These are phyloP conservation scores for Elongisporangium anandrum DNA, from an alignment of 352 stramenopile species.

Conservation along the genomic window DNA sequence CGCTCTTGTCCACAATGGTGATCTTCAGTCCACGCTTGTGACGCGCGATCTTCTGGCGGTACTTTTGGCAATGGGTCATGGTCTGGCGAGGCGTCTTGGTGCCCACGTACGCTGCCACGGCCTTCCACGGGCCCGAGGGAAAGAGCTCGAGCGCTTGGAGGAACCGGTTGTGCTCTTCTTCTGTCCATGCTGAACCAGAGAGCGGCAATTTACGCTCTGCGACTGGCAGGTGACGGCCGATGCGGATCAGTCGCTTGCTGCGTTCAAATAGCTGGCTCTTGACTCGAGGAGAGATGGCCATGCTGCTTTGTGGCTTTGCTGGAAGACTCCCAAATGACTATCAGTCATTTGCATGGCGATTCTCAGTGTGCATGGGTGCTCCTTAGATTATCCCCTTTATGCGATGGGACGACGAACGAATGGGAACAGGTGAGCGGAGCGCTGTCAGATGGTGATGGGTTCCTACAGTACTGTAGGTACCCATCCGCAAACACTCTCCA, in stretches of 20 bases:
- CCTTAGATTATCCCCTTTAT: too few species aligned
- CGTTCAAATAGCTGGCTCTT: too few species aligned
- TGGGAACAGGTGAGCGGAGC: too few species aligned
- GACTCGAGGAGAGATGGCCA: too few species aligned
- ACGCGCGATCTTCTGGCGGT: neutral
- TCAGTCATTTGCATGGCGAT: too few species aligned
- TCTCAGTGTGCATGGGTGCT: too few species aligned
- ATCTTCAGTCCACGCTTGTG: neutral
- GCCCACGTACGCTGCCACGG: constrained; percentile 5
- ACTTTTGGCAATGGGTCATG: neutral
- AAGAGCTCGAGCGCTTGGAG: constrained; percentile 6
- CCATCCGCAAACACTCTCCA: too few species aligned
- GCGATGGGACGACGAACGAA: too few species aligned
- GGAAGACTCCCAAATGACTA: too few species aligned
- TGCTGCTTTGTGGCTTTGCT: too few species aligned
- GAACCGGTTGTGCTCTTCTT: neutral
- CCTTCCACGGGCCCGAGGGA: constrained; percentile 9
- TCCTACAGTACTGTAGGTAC: too few species aligned
- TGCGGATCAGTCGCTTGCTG: neutral
- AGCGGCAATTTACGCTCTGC: neutral
- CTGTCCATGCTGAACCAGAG: neutral
- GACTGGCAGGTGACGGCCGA: neutral
- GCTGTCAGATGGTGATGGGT: too few species aligned
- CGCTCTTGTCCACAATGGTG: neutral
- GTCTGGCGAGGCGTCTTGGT: constrained; percentile 1